A percentile compares a stretch with the other conserved stretches of the same genome.
Conservation (phyloP, 2,329 filamentous ascomycete genomes). For the Aspergillus piperis region DNA sequence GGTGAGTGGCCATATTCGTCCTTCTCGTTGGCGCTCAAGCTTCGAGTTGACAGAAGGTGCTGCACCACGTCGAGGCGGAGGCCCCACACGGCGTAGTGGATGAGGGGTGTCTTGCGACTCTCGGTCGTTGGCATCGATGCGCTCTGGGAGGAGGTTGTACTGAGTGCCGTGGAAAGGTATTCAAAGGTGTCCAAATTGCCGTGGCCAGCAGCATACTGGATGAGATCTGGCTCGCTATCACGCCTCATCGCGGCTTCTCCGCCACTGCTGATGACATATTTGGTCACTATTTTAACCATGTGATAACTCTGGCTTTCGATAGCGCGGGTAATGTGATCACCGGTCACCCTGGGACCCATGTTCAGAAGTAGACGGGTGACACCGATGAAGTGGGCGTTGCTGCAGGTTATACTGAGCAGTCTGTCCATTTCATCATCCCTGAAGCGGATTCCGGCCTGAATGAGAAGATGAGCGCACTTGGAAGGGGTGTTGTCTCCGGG, state of each 20-base stretch:
- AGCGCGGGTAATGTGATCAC: background rate
- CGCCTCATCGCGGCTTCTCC: background rate
- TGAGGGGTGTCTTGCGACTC: background rate
- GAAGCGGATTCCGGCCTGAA: background rate
- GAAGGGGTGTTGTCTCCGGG: background rate
- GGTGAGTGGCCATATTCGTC: background rate
- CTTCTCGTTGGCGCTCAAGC: background rate
- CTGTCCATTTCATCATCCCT: background rate
- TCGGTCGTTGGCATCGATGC: background rate
- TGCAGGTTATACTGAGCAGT: background rate
- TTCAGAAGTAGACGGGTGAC: background rate
- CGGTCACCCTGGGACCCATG: background rate
- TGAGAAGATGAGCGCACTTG: background rate
- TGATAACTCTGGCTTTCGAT: background rate
- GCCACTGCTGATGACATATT: background rate
- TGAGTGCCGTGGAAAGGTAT: background rate
- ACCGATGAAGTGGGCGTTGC: background rate
- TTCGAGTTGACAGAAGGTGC: background rate
- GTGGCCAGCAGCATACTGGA: background rate
- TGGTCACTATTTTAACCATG: background rate
- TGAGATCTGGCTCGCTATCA: background rate
- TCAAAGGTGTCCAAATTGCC: background rate
- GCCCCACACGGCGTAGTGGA: background rate
- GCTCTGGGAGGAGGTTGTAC: background rate
- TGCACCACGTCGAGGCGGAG: background rate